These are phyloP conservation scores for Gossypium schwendimanii DNA, from an alignment of 441 rosid species.

Conservation along the genomic window DNA sequence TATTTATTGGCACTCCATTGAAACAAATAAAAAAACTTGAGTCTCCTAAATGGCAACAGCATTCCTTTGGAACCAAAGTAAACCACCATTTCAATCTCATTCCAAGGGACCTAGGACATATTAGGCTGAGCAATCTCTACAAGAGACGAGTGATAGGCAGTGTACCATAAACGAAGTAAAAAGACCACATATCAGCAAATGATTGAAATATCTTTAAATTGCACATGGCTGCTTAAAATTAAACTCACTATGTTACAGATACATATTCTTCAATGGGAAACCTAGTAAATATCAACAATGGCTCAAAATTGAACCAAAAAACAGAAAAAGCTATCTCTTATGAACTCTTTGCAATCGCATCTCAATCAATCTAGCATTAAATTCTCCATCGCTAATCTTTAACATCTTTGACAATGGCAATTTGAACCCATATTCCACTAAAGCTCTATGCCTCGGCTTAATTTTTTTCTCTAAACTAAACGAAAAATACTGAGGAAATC, in stretches of 20 bases:
- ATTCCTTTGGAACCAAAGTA: background rate
- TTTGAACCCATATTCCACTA: slow-evolving; percentile 45
- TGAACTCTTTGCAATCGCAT: slow-evolving; percentile 34
- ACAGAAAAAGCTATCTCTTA: slow-evolving; percentile 17
- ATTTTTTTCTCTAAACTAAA: slow-evolving; percentile 86
- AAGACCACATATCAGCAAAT: background rate
- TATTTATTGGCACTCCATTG: background rate
- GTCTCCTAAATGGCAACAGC: background rate
- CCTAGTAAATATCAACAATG: background rate
- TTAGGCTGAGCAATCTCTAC: background rate
- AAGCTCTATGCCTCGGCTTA: slow-evolving; percentile 62
- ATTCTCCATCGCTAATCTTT: slow-evolving; percentile 74
- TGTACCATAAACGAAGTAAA: background rate
- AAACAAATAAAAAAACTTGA: background rate
- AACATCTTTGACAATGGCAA: slow-evolving; percentile 68
- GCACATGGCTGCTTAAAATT: background rate
- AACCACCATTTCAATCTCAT: background rate
- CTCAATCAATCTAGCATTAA: slow-evolving; percentile 47
- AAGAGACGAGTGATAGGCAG: background rate
- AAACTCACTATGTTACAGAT: background rate
- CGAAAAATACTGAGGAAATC: slow-evolving; percentile 78
- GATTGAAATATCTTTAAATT: background rate
- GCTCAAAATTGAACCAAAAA: background rate
- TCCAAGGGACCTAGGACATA: background rate
- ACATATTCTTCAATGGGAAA: background rate